These are phyloP conservation scores for Xylaria venustula DNA, from an alignment of 495 filamentous ascomycete genomes.

Conservation along the genomic window DNA sequence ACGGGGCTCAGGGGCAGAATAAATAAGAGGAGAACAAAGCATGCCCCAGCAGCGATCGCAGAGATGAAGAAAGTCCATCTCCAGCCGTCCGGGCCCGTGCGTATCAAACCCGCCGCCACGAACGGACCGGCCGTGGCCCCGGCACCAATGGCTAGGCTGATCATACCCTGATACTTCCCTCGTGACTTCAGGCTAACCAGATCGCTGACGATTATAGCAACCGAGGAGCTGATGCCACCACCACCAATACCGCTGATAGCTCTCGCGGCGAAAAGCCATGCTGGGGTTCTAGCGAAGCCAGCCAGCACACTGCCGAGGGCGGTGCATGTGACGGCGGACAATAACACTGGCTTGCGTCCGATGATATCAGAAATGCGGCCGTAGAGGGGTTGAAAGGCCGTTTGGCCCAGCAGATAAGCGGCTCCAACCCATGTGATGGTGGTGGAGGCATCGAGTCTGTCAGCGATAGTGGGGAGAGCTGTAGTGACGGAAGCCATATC, in stretches of 20 bases:
- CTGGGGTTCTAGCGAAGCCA: conserved; percentile 47
- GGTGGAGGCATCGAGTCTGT: conserved; percentile 51
- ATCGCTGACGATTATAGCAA: conserved; percentile 34
- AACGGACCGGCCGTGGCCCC: conserved; percentile 43
- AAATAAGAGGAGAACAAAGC: conserved; percentile 10
- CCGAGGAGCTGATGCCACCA: conserved; percentile 33
- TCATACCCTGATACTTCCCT: conserved; percentile 40
- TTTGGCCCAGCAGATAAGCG: conserved; percentile 63
- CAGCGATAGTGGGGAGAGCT: conserved; percentile 57
- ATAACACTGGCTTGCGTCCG: conserved; percentile 53
- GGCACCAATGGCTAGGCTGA: conserved; percentile 39
- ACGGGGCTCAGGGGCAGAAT: conserved; percentile 35
- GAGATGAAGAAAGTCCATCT: conserved; percentile 31
- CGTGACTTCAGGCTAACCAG: conserved; percentile 33
- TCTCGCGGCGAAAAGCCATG: conserved; percentile 57
- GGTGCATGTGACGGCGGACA: conserved; percentile 35
- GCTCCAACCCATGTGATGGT: conserved; percentile 67
- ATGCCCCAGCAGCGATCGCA: conserved; percentile 20
- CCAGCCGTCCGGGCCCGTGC: conserved; percentile 26
- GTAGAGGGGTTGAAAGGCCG: conserved; percentile 61
- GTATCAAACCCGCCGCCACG: conserved; percentile 26
- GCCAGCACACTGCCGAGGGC: conserved; percentile 55
- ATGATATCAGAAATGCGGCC: conserved; percentile 60
- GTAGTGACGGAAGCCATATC: conserved; percentile 65
- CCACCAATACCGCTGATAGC: conserved; percentile 52